Base-by-base conservation (phyloP, 805 yeast species). In the Suhomyces sp. region DNA sequence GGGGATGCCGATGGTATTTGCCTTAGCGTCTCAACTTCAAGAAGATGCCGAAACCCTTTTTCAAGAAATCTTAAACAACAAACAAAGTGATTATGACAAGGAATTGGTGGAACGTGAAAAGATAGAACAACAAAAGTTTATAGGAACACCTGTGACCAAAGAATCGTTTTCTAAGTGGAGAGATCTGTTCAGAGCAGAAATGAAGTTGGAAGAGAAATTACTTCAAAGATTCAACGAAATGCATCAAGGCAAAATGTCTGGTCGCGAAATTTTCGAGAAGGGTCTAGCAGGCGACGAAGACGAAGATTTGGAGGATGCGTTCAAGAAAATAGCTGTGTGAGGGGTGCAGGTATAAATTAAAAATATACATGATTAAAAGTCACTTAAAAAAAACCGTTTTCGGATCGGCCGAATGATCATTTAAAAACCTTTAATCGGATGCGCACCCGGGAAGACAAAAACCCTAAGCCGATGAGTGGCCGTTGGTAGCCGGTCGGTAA, bases 1-100 rank as follows among this genome's bases (percentile, higher is more conserved):
- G 1, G 99, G 99, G 0, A 86, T 93, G 79, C 96, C 97, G n/a
- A 85, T 91, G 57, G 79, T 93, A 5, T 94, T 92, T 69, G 82
- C 97, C 1, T 66, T 93, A 44, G 80, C 88, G 0, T 83, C 96
- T 0, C 75, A 83, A 7, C 76, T 91, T 49, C 93, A 93, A 62
- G 98, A 93, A 47, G 79, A 79, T 52, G 93, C 89, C 12, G 99
- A 94, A 60, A 69, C 68, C 21, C 62, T 82, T 56, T 88, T 89
- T 61, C 80, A 77, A 25, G 69, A 75, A n/a, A 84, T 85, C 57
- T 73, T 87, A 44, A 72, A 75, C 13, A 60, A 57, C 5, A 76
- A 72, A 35, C 92, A 89, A 60, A 76, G 77, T 50, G 68, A 70
- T 55, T 79, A 84, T 58, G 90, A 89, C 55, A 73, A 77, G 47